These are phyloP conservation scores for Neonectria neomacrospora DNA, from an alignment of 2,329 filamentous ascomycete species.

Conservation along the genomic window DNA sequence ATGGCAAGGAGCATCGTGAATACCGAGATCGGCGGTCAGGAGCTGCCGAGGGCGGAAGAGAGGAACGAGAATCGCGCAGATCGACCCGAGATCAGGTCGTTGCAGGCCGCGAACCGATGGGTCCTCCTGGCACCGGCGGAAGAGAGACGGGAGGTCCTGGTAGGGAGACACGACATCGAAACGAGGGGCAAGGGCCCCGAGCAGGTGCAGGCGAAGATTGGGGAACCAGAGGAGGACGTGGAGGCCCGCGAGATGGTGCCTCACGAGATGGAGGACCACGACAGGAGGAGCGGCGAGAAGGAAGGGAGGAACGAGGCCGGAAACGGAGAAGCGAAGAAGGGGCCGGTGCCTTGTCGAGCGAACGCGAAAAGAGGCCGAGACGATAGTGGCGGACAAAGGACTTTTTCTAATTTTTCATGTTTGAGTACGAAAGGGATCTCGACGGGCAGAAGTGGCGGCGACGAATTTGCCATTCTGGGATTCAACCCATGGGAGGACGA, in stretches of 20 bases:
- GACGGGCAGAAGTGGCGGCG: slow-evolving; percentile 8
- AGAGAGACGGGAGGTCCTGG: slow-evolving; percentile 46
- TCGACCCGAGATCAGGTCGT: slow-evolving; percentile 41
- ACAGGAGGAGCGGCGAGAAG: slow-evolving; percentile 48
- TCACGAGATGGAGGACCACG: slow-evolving; percentile 41
- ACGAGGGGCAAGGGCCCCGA: slow-evolving; percentile 41
- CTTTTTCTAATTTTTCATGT: slow-evolving; percentile 26
- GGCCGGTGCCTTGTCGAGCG: slow-evolving; percentile 50
- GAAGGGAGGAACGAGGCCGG: slow-evolving; percentile 51
- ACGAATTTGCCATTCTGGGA: background rate
- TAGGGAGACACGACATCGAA: slow-evolving; percentile 49
- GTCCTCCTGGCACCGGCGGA: slow-evolving; percentile 41
- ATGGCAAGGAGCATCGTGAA: slow-evolving; percentile 58
- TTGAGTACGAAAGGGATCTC: slow-evolving; percentile 31
- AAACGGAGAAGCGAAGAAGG: slow-evolving; percentile 61
- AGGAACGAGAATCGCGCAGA: slow-evolving; percentile 51
- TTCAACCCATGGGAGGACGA: background rate
- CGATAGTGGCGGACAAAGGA: slow-evolving; percentile 49
- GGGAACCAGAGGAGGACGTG: slow-evolving; percentile 50
- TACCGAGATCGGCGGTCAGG: slow-evolving; percentile 57
- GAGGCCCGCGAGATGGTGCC: slow-evolving; percentile 46
- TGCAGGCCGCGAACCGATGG: slow-evolving; percentile 46
- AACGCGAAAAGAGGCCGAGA: slow-evolving; percentile 66
- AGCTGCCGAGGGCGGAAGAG: slow-evolving; percentile 45
- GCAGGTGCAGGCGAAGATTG: slow-evolving; percentile 50